These are phyloP conservation scores for Gossypium bickii DNA, from an alignment of 345 rosid genomes.

Conservation along the genomic window DNA sequence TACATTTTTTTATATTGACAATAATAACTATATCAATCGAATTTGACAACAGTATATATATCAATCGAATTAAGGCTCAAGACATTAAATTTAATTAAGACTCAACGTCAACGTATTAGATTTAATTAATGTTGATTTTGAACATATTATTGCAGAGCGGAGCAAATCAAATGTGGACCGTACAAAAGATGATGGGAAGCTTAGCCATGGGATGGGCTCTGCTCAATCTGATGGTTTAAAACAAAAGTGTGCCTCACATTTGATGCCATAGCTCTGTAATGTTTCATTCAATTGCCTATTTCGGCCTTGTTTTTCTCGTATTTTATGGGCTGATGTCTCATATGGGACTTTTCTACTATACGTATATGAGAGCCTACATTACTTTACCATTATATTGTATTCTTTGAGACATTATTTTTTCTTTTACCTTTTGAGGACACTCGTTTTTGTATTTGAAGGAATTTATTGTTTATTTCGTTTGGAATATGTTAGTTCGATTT, in stretches of 20 bases:
- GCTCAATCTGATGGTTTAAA: slow-evolving; percentile 25
- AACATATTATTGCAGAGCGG: slow-evolving; percentile 42
- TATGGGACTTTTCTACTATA: slow-evolving; percentile 8
- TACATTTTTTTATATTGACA: accelerated
- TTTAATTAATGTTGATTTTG: not conserved
- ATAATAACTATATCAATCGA: accelerated
- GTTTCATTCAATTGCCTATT: not conserved
- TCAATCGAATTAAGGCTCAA: accelerated
- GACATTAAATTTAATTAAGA: no score
- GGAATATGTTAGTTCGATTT: slow-evolving; percentile 9
- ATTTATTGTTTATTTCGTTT: slow-evolving; percentile 11
- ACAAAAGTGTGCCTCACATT: not conserved
- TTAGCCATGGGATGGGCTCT: slow-evolving; percentile 33
- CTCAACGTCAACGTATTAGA: not conserved
- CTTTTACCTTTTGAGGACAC: slow-evolving; percentile 18
- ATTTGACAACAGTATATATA: accelerated
- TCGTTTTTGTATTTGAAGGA: slow-evolving; percentile 21
- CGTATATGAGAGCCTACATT: slow-evolving; percentile 17
- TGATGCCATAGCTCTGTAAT: not conserved
- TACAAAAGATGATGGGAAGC: slow-evolving; percentile 32
- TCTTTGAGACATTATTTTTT: slow-evolving; percentile 31
- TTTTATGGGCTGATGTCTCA: slow-evolving; percentile 22
- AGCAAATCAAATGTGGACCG: slow-evolving; percentile 29
- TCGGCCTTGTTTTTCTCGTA: not conserved
- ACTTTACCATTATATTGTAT: slow-evolving; percentile 20